phyloP scores from a whole-genome alignment of 805 yeast species.

The Suhomyces canberraensis region DNA sequence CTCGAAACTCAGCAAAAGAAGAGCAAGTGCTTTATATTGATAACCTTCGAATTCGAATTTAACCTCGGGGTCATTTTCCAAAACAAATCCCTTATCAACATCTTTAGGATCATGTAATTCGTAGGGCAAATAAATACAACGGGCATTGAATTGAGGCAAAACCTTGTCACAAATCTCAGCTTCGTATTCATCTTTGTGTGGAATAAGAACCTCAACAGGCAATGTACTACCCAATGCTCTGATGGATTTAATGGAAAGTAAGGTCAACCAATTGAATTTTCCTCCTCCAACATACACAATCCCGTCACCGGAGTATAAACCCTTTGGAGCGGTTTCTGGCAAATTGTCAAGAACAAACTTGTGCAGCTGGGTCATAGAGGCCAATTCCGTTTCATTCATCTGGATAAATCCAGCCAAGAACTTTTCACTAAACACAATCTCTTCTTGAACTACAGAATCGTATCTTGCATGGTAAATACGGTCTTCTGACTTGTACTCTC shows the following conservation, averaged over 20 bases:
- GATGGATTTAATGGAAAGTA: conserved; percentile 60
- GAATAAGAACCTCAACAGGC: conserved; percentile 83
- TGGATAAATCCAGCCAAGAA: conserved; percentile 50
- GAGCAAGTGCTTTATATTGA: conserved; percentile 42
- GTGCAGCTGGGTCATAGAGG: conserved; percentile 48
- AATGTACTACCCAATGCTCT: conserved; percentile 63
- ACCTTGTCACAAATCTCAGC: conserved; percentile 48
- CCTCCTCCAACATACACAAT: conserved; percentile 81
- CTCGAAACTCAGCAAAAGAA: conserved; percentile 52
- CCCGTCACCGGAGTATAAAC: conserved; percentile 46
- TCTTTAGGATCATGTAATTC: conserved; percentile 16
- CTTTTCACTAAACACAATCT: conserved; percentile 46
- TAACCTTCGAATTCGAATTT: conserved; percentile 42
- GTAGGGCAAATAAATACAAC: conserved; percentile 36
- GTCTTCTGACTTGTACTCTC: conserved; percentile 42
- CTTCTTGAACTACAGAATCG: conserved; percentile 22
- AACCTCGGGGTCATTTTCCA: conserved; percentile 16
- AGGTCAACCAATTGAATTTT: conserved; percentile 66
- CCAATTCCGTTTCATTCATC: conserved; percentile 40
- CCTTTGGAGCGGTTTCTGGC: conserved; percentile 37
- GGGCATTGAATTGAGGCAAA: conserved; percentile 37
- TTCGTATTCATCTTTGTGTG: conserved; percentile 67
- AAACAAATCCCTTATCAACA: conserved; percentile 6
- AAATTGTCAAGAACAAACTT: conserved; percentile 40
- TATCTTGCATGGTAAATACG: conserved; percentile 56